Percentiles rank a stretch among this genome's conserved stretches.
phyloP scores from a whole-genome alignment of 495 filamentous ascomycete genomes.

The Coniosporium apollinis region DNA sequence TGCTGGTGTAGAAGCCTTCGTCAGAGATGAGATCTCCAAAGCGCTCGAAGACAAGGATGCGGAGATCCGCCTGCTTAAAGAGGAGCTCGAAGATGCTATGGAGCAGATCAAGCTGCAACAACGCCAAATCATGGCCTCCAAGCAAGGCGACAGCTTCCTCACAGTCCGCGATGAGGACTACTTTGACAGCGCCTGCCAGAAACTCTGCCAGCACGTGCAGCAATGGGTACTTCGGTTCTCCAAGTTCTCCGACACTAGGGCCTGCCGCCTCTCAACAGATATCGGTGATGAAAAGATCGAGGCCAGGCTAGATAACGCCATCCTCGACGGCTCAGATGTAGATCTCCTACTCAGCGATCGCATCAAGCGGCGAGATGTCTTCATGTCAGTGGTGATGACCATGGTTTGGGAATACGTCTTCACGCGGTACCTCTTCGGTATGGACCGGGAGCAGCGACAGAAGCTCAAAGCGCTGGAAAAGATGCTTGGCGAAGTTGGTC shows the following conservation, averaged over 20 bases:
- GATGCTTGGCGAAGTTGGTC: conserved; percentile 67
- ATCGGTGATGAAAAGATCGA: conserved; percentile 76
- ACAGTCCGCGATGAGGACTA: conserved; percentile 76
- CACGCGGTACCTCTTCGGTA: conserved; percentile 91
- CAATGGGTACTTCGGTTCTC: conserved; percentile 95
- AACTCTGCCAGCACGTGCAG: conserved; percentile 83
- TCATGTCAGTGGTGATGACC: conserved; percentile 93
- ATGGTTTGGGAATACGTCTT: conserved; percentile 99
- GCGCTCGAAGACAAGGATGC: conserved; percentile 55
- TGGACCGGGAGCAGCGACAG: conserved; percentile 93
- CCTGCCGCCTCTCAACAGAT: conserved; percentile 64
- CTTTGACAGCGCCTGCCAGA: conserved; percentile 85
- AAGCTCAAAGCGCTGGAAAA: conserved; percentile 91
- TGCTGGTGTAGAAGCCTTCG: conserved; percentile 43
- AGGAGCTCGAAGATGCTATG: conserved; percentile 59
- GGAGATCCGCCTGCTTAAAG: conserved; percentile 59
- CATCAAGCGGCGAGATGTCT: conserved; percentile 71
- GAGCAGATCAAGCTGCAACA: conserved; percentile 70
- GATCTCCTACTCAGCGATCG: conserved; percentile 74
- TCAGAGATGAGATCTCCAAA: conserved; percentile 41
- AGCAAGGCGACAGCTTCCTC: conserved; percentile 49
- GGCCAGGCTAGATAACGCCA: conserved; percentile 79
- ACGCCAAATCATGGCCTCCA: conserved; percentile 56
- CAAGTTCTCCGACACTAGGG: conserved; percentile 78
- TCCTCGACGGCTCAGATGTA: conserved; percentile 84